Conservation (phyloP, 345 rosid genomes). For the Excoecaria cochinchinensis region DNA sequence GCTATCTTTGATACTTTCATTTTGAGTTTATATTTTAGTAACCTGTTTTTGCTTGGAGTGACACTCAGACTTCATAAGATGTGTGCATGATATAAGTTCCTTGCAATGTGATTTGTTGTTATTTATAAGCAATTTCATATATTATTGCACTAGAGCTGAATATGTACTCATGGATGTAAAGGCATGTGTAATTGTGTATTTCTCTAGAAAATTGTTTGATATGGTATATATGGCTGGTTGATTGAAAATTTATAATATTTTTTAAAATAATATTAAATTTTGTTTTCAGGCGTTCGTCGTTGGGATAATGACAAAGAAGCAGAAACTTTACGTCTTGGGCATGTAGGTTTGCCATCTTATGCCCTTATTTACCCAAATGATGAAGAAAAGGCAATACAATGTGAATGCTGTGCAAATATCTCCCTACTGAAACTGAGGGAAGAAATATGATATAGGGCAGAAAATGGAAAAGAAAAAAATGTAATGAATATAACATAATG, state of each 20-base stretch:
- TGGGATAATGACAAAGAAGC: constrained; percentile 85
- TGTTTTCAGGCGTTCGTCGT: constrained; percentile 53
- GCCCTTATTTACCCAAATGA: neutral
- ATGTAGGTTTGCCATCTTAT: constrained; percentile 50
- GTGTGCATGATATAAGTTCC: neutral
- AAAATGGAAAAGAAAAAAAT: neutral
- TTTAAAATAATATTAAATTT: neutral
- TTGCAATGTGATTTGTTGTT: neutral
- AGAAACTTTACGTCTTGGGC: constrained; percentile 71
- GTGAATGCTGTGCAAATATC: neutral
- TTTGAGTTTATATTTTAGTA: neutral
- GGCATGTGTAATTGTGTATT: neutral
- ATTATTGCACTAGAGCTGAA: neutral
- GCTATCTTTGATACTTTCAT: too few species aligned
- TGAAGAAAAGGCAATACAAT: neutral
- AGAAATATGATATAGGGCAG: neutral
- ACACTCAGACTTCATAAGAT: neutral
- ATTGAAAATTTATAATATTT: neutral
- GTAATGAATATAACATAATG: neutral
- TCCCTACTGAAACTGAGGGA: neutral
- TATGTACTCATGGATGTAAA: neutral
- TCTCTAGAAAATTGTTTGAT: neutral
- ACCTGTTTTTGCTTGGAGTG: neutral
- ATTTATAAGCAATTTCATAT: neutral
- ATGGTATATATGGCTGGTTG: neutral